Percentiles rank a stretch among this genome's conserved stretches.
phyloP scores from a whole-genome alignment of 768 basidiomycete genomes.

The Pisolithus sp. region DNA sequence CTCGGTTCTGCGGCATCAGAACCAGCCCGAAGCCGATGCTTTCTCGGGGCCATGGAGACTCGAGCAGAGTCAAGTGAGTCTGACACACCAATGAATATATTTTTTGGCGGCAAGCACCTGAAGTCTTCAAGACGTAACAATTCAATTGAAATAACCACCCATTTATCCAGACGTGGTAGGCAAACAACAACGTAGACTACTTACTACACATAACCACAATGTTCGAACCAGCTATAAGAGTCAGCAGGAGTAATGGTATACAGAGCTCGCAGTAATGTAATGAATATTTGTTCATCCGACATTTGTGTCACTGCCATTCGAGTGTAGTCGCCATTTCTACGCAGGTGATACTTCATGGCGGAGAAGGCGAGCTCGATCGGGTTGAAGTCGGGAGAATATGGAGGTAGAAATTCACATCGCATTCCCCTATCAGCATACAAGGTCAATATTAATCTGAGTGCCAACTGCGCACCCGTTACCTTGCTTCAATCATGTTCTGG shows the following conservation, averaged over 20 bases:
- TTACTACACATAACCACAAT: neutral
- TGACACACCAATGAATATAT: too few relatives aligned
- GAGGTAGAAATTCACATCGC: constrained; percentile 3
- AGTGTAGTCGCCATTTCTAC: constrained; percentile 10
- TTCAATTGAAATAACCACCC: too few relatives aligned
- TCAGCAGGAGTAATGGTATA: constrained; percentile 13
- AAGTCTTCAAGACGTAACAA: too few relatives aligned
- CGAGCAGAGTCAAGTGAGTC: too few relatives aligned
- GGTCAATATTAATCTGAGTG: too few relatives aligned
- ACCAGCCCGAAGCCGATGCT: too few relatives aligned
- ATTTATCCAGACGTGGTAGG: neutral
- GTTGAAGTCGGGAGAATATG: constrained; percentile 12
- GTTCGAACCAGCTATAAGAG: constrained; percentile 10
- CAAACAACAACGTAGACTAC: neutral
- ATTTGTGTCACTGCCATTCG: constrained; percentile 5
- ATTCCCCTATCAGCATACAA: too few relatives aligned
- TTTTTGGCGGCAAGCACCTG: too few relatives aligned
- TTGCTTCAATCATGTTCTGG: neutral
- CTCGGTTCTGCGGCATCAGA: too few relatives aligned
- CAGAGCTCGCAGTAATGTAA: constrained; percentile 13
- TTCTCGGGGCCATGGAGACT: too few relatives aligned
- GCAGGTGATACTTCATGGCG: constrained; percentile 19
- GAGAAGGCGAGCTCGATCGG: constrained; percentile 30
- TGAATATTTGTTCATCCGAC: constrained; percentile 13
- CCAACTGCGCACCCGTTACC: too few relatives aligned